These are phyloP conservation scores for Beta vulgaris DNA, from an alignment of 148 eudicot genomes.

Conservation along the genomic window DNA sequence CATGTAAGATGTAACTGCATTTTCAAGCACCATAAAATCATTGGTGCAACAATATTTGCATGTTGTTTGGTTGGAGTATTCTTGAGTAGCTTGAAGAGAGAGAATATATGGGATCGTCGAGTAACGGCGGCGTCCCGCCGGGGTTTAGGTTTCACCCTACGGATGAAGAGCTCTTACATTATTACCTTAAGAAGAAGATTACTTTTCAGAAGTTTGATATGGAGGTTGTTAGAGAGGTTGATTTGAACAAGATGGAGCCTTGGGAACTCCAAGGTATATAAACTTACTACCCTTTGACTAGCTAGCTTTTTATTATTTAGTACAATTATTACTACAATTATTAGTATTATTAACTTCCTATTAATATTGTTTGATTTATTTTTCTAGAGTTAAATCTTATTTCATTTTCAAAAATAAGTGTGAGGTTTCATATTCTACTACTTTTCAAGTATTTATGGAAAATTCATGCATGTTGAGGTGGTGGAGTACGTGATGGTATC, in stretches of 20 bases:
- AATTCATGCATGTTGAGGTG: too few relatives aligned
- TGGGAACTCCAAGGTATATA: slow-evolving; percentile 90
- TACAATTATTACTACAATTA: too few relatives aligned
- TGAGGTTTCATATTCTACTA: too few relatives aligned
- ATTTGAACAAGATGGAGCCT: slow-evolving; percentile 91
- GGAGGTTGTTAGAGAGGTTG: slow-evolving; percentile 92
- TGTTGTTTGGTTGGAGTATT: not conserved
- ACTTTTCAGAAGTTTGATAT: slow-evolving; percentile 78
- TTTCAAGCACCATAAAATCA: slow-evolving; percentile 16
- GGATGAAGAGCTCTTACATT: slow-evolving; percentile 88
- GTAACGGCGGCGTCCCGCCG: slow-evolving; percentile 82
- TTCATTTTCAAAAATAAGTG: too few relatives aligned
- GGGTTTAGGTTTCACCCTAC: slow-evolving; percentile 96
- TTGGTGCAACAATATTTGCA: not conserved
- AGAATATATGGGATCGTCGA: slow-evolving; percentile 23
- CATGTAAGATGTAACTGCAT: slow-evolving; percentile 15
- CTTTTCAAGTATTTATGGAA: too few relatives aligned
- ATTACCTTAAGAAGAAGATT: slow-evolving; percentile 90
- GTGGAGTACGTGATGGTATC: too few relatives aligned
- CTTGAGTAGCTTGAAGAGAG: not conserved
- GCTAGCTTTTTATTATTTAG: too few relatives aligned
- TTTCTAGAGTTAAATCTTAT: too few relatives aligned
- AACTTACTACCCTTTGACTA: not conserved
- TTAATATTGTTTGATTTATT: too few relatives aligned
- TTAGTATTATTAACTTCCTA: too few relatives aligned